Percentiles rank a stretch among this genome's conserved stretches.
Conservation (phyloP, 257 asterid species). For the Nyctanthes arbortristis region DNA sequence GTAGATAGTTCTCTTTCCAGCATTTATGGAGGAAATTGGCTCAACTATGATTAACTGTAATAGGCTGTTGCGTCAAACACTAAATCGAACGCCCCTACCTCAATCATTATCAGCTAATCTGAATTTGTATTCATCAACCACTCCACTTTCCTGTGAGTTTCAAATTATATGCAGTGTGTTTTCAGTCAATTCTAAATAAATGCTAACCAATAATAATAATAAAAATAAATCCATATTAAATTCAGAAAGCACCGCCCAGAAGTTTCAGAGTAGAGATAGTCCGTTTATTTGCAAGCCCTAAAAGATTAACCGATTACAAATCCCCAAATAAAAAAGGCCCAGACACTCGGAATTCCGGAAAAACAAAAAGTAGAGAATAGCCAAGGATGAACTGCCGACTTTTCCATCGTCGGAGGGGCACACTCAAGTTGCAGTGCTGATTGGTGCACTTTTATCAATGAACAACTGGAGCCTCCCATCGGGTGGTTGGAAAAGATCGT, state of each 20-base stretch:
- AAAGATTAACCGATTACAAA: neutral
- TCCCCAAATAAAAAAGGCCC: conserved; percentile 17
- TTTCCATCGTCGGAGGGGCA: conserved; percentile 30
- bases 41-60: no score
- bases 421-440: conserved; percentile 35
- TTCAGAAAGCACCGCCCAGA: conserved; percentile 16
- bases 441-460: conserved; percentile 36
- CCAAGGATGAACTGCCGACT: conserved; percentile 95
- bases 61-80: no score
- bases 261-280: conserved; percentile 9
- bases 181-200: no score
- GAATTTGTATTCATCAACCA: no score
- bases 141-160: no score
- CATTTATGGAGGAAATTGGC: neutral
- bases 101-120: no score
- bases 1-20: neutral
- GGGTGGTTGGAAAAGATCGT: conserved; percentile 41
- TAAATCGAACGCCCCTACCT: no score
- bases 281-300: conserved; percentile 22
- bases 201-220: no score
- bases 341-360: neutral
- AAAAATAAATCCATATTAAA: neutral
- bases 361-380: conserved; percentile 51
- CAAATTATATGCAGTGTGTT: no score
- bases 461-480: conserved; percentile 38